Conservation (phyloP, 345 rosid species). For the Heritiera littoralis region DNA sequence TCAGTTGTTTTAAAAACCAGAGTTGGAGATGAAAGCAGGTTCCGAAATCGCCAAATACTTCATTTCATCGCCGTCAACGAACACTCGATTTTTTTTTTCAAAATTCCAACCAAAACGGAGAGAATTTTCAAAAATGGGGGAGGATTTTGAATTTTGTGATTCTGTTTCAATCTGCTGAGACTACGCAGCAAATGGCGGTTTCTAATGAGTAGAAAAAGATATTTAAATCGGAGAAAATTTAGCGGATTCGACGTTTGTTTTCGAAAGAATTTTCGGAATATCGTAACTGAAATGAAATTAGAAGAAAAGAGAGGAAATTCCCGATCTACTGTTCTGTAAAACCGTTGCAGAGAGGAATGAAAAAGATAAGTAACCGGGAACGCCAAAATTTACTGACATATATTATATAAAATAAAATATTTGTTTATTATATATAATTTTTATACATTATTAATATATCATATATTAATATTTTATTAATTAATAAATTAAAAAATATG, state of each 20-base stretch:
- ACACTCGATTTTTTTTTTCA: constrained; percentile 20
- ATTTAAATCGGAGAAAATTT: neutral
- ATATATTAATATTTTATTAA: too few relatives aligned
- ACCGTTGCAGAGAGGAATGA: constrained; percentile 16
- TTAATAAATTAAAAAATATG: too few relatives aligned
- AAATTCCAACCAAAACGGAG: constrained; percentile 7
- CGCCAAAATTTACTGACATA: neutral
- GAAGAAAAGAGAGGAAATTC: neutral
- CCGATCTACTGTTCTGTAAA: constrained; percentile 12
- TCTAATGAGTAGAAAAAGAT: neutral
- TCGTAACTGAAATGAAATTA: constrained; percentile 15
- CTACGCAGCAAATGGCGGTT: constrained; percentile 20
- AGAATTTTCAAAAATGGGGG: constrained; percentile 14
- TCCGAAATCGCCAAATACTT: constrained; percentile 21
- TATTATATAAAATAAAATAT: too few relatives aligned
- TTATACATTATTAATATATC: too few relatives aligned
- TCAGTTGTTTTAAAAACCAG: constrained; percentile 10
- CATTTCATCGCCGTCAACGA: constrained; percentile 22
- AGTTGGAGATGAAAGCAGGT: neutral
- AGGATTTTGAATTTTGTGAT: neutral
- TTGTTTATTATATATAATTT: too few relatives aligned
- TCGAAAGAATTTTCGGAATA: neutral
- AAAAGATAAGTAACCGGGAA: neutral
- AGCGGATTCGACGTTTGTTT: neutral
- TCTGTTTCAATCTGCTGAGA: neutral